Evolutionary conservation across 2,329 filamentous ascomycete genomes (phyloP), one percentile per base, ranked within the genome.

Genomic region (Byssochlamys sp.): DNA sequence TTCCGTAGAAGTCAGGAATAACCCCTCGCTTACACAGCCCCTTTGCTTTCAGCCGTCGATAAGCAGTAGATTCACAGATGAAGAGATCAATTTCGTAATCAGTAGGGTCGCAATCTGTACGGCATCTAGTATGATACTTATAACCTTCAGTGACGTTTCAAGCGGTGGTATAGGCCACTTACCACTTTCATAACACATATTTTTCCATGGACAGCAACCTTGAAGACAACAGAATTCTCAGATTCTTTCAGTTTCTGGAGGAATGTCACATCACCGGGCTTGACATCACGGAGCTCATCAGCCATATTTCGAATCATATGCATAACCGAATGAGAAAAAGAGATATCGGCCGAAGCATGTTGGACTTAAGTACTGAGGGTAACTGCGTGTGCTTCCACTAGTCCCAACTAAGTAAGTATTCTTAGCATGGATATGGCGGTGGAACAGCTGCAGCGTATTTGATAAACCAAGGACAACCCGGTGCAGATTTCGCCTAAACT

Each of bases 1-100:
- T 25, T 3, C 57, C 53, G 14, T 58, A 58, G 27, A 58, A 55
- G 10, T 58, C 31, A 6, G 53, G 53, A 24, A 58, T 29, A 11
- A 53, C 31, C 24, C 45, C 28, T 55, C 24, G 54, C 28, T 48
- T 9, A 28, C 33, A 55, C 19, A 55, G 29, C 29, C 29, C 29
- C 29, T 31, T 31, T 31, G 29, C 29, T 31, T 31, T 31, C 29
- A 31, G 29, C 10, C 29, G 10, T 31, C 29, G 10, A 31, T 31
- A 31, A 5, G 29, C 29, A 31, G 29, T 31, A 31, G 29, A 31
- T 31, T 31, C 29, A 31, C 29, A 31, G 29, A 31, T 31, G 10
- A 31, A 31, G 29, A 31, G 29, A 31, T 31, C 10, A 31, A 31
- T 31, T 31, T 31, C 10, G 29, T 31, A 31, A 53, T 53, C 26